These are phyloP conservation scores for Cryptococcus depauperatus DNA, from an alignment of 1,284 basidiomycete genomes.

Conservation along the genomic window DNA sequence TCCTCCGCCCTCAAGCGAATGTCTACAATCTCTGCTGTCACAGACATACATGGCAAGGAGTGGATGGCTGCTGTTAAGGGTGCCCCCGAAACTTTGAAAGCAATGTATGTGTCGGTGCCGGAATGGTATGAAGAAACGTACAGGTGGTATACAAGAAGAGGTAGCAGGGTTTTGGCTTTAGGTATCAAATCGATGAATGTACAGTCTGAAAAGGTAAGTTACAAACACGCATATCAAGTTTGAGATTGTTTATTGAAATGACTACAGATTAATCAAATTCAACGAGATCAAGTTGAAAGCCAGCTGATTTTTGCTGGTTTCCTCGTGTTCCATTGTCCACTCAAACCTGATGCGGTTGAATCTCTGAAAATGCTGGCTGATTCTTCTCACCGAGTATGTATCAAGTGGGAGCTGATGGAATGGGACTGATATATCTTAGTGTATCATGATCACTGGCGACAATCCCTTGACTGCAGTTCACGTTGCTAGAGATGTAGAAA, in stretches of 20 bases:
- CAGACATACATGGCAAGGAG: slow-evolving; percentile 33
- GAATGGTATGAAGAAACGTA: slow-evolving; percentile 80
- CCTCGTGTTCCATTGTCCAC: slow-evolving; percentile 90
- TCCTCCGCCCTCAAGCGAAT: slow-evolving; percentile 91
- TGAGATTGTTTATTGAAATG: not conserved
- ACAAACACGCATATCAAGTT: not conserved
- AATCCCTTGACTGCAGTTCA: slow-evolving; percentile 92
- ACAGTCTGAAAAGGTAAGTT: slow-evolving; percentile 58
- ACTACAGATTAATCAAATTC: slow-evolving; percentile 71
- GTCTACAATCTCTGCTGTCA: slow-evolving; percentile 75
- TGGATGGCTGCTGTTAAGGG: slow-evolving; percentile 69
- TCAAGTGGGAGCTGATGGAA: not conserved
- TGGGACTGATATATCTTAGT: slow-evolving; percentile 49
- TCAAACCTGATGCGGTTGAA: slow-evolving; percentile 85
- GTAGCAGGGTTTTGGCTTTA: slow-evolving; percentile 82
- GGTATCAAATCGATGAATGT: slow-evolving; percentile 72
- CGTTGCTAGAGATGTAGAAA: slow-evolving; percentile 88
- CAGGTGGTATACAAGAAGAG: slow-evolving; percentile 83
- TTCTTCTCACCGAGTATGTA: slow-evolving; percentile 79
- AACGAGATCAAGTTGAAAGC: slow-evolving; percentile 70
- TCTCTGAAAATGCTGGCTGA: slow-evolving; percentile 85
- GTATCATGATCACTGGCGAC: slow-evolving; percentile 96
- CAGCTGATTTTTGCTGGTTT: slow-evolving; percentile 76
- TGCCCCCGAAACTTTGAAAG: slow-evolving; percentile 86
- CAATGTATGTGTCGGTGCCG: slow-evolving; percentile 69